Conservation (phyloP, 306 rosid species). For the Cicer bijugum region DNA sequence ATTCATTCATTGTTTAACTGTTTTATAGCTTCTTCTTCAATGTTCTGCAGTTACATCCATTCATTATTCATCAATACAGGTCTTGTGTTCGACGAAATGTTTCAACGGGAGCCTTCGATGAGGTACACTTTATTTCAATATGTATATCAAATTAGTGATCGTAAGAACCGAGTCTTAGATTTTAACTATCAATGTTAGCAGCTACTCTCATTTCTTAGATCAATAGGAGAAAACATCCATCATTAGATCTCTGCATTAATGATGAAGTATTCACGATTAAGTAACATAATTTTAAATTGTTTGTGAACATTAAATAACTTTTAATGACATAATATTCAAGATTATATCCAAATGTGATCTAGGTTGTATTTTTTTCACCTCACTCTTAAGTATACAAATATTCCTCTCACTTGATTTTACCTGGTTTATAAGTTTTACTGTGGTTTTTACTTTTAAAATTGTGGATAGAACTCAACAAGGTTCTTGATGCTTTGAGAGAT, state of each 20-base stretch:
- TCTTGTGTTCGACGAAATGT: conserved; percentile 38
- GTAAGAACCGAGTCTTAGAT: not conserved
- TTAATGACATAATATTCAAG: not conserved
- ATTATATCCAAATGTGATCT: not conserved
- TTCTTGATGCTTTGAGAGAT: conserved; percentile 20
- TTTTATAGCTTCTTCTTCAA: conserved; percentile 10
- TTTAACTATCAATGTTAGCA: not conserved
- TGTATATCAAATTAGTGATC: not conserved
- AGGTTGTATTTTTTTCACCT: not conserved
- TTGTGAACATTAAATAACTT: not conserved
- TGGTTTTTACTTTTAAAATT: not conserved
- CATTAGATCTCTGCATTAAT: not conserved
- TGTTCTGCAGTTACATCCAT: conserved; percentile 54
- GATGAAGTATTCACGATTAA: not conserved
- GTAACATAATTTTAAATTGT: not conserved
- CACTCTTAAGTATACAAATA: not conserved
- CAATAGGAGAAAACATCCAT: not conserved
- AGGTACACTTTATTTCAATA: conserved; percentile 48
- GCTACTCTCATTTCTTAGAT: not conserved
- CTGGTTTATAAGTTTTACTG: not conserved
- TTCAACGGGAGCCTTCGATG: conserved; percentile 58
- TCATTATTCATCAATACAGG: conserved; percentile 38
- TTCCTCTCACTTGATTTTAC: not conserved
- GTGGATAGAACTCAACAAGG: not conserved
- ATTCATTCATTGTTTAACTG: not conserved